phyloP scores from a whole-genome alignment of 148 eudicot species.

The Vaccinium myrtillus region DNA sequence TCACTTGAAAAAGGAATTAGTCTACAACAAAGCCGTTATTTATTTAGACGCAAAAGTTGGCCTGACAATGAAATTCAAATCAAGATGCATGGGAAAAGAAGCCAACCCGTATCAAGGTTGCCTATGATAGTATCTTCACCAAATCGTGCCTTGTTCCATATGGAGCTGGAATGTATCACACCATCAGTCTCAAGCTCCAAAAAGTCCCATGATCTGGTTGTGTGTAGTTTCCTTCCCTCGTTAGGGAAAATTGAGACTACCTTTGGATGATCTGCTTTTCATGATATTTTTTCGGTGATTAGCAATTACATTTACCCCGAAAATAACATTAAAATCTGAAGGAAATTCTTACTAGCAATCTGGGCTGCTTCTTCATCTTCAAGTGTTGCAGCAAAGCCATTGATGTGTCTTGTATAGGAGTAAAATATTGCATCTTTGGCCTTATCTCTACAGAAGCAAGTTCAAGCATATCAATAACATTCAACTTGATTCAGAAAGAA shows the following conservation, averaged over 20 bases:
- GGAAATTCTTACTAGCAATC: conserved; percentile 51
- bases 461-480: conserved; percentile 1
- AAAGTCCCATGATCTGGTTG: conserved; percentile 89
- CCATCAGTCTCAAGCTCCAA: conserved; percentile 66
- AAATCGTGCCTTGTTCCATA: conserved; percentile 72
- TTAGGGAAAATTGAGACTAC: conserved; percentile 75
- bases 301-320: not conserved
- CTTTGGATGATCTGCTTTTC: conserved; percentile 60
- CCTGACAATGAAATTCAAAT: not conserved
- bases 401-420: conserved; percentile 83
- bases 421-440: conserved; percentile 71
- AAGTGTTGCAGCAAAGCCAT: conserved; percentile 86
- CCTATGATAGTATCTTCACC: conserved; percentile 86
- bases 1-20: not conserved
- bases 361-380: conserved; percentile 57
- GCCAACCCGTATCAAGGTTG: conserved; percentile 83
- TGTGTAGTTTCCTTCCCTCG: conserved; percentile 67
- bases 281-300: not conserved
- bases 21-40: not conserved
- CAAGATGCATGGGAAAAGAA: not conserved
- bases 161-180: conserved; percentile 33
- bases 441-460: conserved; percentile 15
- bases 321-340: not conserved
- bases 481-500: not conserved
- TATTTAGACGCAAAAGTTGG: not conserved